These are phyloP conservation scores for Paraglomus brasilianum DNA, from an alignment of 192 early-diverging fungal genomes.

Conservation along the genomic window DNA sequence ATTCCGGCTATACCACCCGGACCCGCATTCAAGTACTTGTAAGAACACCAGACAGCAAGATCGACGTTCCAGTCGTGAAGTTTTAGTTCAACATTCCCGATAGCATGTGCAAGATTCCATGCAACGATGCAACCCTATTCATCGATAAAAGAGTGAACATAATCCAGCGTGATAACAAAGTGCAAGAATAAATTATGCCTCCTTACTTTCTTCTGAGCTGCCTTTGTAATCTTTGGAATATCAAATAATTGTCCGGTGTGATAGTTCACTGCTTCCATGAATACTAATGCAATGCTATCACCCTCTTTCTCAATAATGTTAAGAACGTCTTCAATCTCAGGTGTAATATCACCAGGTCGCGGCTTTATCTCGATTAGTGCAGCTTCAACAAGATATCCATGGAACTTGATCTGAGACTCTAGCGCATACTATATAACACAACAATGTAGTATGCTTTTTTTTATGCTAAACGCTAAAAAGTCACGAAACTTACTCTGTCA, in stretches of 20 bases:
- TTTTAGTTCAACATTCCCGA: constrained; percentile 84
- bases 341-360: constrained; percentile 63
- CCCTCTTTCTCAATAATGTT: constrained; percentile 70
- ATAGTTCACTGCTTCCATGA: constrained; percentile 91
- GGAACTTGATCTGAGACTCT: constrained; percentile 84
- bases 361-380: constrained; percentile 77
- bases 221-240: constrained; percentile 78
- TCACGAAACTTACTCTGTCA: constrained; percentile 61
- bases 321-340: constrained; percentile 83
- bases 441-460: constrained; percentile 22
- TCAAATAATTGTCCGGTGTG: constrained; percentile 92
- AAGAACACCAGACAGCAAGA: constrained; percentile 98
- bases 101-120: constrained; percentile 94
- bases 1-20: constrained; percentile 91
- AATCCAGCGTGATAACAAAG: neutral
- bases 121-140: constrained; percentile 83
- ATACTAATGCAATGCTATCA: constrained; percentile 77
- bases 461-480: constrained; percentile 8
- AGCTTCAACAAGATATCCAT: constrained; percentile 66
- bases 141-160: neutral
- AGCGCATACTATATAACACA: constrained; percentile 67
- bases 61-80: constrained; percentile 97
- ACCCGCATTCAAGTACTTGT: constrained; percentile 99
- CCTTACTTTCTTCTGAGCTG: constrained; percentile 71
- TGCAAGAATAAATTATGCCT: neutral